Evolutionary conservation across 352 stramenopile genomes (phyloP).

Genomic region (Phytophthora fragariae): DNA sequence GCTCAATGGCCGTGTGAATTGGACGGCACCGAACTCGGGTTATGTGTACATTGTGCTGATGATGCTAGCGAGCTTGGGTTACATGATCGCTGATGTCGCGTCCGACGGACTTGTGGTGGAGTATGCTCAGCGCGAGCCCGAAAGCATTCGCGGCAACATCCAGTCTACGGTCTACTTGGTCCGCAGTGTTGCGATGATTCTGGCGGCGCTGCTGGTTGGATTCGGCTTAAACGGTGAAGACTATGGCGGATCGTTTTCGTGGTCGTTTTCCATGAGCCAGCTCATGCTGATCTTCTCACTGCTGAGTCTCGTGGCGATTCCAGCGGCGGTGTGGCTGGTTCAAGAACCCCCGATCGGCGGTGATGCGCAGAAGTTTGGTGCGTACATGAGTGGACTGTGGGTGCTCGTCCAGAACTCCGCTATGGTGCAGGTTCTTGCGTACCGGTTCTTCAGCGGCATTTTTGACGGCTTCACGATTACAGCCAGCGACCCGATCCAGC

Average conservation of each 20-base stretch:
- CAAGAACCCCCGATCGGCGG: constrained; percentile 39
- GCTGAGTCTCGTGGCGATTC: constrained; percentile 45
- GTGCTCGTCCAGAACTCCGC: constrained; percentile 51
- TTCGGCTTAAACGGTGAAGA: constrained; percentile 51
- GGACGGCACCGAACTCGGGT: constrained; percentile 34
- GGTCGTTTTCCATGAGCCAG: constrained; percentile 42
- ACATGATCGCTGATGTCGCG: constrained; percentile 48
- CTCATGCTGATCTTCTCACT: constrained; percentile 52
- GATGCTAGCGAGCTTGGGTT: constrained; percentile 48
- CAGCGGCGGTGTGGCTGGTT: constrained; percentile 44
- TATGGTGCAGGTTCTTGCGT: constrained; percentile 59
- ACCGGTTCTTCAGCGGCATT: constrained; percentile 60
- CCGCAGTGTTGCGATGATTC: constrained; percentile 42
- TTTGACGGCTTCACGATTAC: constrained; percentile 51
- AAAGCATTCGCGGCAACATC: constrained; percentile 49
- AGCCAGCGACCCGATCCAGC: constrained; percentile 43
- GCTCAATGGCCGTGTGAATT: constrained; percentile 38
- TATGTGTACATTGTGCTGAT: constrained; percentile 47
- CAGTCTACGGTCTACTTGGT: constrained; percentile 50
- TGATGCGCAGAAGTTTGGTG: constrained; percentile 18
- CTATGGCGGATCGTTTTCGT: constrained; percentile 46
- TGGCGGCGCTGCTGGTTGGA: constrained; percentile 44
- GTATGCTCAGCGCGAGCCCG: constrained; percentile 57
- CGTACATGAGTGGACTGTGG: constrained; percentile 50
- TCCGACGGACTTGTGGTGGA: constrained; percentile 59